Evolutionary conservation across 2,329 filamentous ascomycete species (phyloP).

Genomic region (Phyllosticta citrichinensis): DNA sequence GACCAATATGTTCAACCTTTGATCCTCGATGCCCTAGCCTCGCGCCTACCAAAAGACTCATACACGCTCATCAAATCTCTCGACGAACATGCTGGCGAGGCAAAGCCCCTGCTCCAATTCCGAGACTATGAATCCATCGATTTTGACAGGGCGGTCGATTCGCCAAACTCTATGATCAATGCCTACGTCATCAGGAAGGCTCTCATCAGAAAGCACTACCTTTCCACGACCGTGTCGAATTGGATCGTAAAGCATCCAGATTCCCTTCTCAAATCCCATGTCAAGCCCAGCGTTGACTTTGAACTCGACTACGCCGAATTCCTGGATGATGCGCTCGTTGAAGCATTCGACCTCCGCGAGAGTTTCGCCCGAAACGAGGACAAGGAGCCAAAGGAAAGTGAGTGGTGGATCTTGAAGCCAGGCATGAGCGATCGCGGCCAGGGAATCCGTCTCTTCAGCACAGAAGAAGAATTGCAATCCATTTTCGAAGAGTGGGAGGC

Average conservation of each 20-base stretch:
- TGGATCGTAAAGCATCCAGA: conserved; percentile 78
- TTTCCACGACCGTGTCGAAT: conserved; percentile 70
- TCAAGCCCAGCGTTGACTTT: conserved; percentile 73
- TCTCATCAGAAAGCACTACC: conserved; percentile 89
- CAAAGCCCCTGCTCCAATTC: conserved; percentile 60
- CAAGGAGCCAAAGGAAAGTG: conserved; percentile 32
- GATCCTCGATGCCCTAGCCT: conserved; percentile 60
- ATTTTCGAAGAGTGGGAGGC: conserved; percentile 93
- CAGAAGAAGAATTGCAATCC: conserved; percentile 67
- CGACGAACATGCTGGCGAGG: conserved; percentile 36
- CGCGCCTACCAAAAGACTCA: conserved; percentile 45
- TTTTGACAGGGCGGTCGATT: conserved; percentile 61
- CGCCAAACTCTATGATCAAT: conserved; percentile 62
- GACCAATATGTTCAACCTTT: conserved; percentile 84
- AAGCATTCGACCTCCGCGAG: conserved; percentile 77
- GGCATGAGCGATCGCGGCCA: conserved; percentile 96
- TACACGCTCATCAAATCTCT: conserved; percentile 47
- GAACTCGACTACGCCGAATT: conserved; percentile 97
- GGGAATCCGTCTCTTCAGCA: conserved; percentile 81
- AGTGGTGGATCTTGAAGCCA: conserved; percentile 98
- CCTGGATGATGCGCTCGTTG: conserved; percentile 81
- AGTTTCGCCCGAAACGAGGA: conserved; percentile 62
- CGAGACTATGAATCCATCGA: conserved; percentile 79
- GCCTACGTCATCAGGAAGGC: conserved; percentile 95
- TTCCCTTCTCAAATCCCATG: conserved; percentile 57